Evolutionary conservation across 441 rosid genomes (phyloP).

Genomic region (Croton setiger): DNA sequence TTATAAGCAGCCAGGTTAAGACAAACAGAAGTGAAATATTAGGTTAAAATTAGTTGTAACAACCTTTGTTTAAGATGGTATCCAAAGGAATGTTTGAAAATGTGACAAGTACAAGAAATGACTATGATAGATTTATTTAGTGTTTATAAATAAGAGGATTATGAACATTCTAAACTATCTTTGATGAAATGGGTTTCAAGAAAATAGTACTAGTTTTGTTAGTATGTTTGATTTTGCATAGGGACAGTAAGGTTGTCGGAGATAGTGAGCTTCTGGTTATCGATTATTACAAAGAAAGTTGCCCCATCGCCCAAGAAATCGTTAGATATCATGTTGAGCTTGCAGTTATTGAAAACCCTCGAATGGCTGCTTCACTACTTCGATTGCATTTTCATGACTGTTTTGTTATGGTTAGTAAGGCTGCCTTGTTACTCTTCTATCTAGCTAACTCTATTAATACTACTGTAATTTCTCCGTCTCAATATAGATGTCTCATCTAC

Average conservation of each 20-base stretch:
- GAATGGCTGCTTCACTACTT: conserved; percentile 79
- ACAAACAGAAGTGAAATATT: conserved; percentile 10
- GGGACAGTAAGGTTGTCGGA: neutral
- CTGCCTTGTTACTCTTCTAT: neutral
- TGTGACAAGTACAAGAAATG: conserved; percentile 21
- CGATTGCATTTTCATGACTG: conserved; percentile 89
- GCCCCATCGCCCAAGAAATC: conserved; percentile 68
- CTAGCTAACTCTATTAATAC: too few relatives aligned
- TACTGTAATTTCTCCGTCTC: too few relatives aligned
- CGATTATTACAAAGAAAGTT: conserved; percentile 65
- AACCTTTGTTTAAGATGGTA: conserved; percentile 31
- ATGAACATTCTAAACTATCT: neutral
- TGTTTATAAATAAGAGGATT: too few relatives aligned
- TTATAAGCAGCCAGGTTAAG: neutral
- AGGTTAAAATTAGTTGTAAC: conserved; percentile 46
- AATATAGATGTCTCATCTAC: too few relatives aligned
- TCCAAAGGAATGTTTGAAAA: conserved; percentile 26
- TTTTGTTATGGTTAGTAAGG: conserved; percentile 69
- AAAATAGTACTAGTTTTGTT: conserved; percentile 17
- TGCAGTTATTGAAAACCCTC: conserved; percentile 64
- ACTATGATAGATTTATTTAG: neutral
- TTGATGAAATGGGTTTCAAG: conserved; percentile 32
- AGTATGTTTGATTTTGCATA: conserved; percentile 25
- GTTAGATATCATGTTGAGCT: conserved; percentile 51
- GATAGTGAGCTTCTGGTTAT: conserved; percentile 30